phyloP scores from a whole-genome alignment of 371 early-diverging fungal genomes.

The Mortierella sp. region DNA sequence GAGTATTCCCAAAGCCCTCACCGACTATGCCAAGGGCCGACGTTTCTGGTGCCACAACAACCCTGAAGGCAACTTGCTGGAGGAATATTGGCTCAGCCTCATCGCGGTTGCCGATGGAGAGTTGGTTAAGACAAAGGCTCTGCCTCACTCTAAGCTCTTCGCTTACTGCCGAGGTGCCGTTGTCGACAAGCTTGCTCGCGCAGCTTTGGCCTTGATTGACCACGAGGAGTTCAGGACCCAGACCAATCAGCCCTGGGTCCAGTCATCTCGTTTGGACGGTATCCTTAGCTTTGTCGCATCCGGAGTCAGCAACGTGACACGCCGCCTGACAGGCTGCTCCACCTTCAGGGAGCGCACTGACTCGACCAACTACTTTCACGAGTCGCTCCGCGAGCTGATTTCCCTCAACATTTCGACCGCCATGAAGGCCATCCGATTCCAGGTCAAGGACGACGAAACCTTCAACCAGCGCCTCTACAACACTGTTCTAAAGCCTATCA shows the following conservation, averaged over 20 bases:
- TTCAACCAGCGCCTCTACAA: conserved; percentile 17
- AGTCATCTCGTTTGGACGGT: neutral
- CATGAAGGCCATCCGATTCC: conserved; percentile 8
- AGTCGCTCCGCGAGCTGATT: conserved; percentile 15
- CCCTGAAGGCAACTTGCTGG: conserved; percentile 12
- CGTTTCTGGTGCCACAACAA: conserved; percentile 28
- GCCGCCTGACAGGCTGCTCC: conserved; percentile 37
- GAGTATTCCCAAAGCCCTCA: conserved; percentile 20
- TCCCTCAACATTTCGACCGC: conserved; percentile 8
- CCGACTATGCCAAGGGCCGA: conserved; percentile 6
- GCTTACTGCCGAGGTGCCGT: conserved; percentile 32
- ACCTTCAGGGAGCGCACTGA: conserved; percentile 16
- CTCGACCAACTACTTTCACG: conserved; percentile 9
- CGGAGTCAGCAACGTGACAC: conserved; percentile 24
- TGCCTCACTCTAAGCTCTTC: conserved; percentile 19
- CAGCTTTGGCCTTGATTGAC: conserved; percentile 14
- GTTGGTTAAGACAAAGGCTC: conserved; percentile 16
- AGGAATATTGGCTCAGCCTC: conserved; percentile 31
- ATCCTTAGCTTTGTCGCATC: conserved; percentile 29
- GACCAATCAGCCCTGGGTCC: neutral
- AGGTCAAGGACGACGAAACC: neutral
- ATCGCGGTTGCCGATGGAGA: conserved; percentile 29
- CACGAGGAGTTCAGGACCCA: conserved; percentile 20
- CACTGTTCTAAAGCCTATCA: conserved; percentile 22
- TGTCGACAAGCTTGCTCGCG: conserved; percentile 26